Conservation (phyloP, 2,329 filamentous ascomycete species). For the Aureobasidium sp. region DNA sequence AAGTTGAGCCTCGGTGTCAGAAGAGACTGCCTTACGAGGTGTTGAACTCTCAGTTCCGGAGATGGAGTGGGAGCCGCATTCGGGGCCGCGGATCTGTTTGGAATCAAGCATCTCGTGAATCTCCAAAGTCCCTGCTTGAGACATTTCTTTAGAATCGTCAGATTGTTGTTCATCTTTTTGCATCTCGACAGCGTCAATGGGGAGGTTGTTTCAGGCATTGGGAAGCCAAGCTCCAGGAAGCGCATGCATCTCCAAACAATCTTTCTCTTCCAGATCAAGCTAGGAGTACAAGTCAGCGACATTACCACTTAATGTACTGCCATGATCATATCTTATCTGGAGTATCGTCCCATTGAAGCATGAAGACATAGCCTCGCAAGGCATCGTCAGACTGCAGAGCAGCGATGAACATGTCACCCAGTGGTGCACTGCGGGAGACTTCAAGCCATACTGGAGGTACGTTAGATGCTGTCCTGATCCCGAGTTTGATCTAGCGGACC, state of each 20-base stretch:
- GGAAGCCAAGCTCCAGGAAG: background rate
- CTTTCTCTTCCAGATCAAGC: background rate
- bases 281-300: background rate
- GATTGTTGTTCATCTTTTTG: no score
- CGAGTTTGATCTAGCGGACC: background rate
- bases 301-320: fast-evolving
- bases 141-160: no score
- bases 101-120: no score
- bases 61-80: no score
- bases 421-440: background rate
- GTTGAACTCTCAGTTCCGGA: no score
- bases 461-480: background rate
- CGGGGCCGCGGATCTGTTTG: no score
- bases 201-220: background rate
- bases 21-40: no score
- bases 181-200: no score
- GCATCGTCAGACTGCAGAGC: background rate
- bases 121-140: no score
- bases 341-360: background rate
- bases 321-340: background rate
- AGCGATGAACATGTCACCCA: background rate
- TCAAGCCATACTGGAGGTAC: background rate
- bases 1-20: no score
- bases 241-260: background rate
- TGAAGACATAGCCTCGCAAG: background rate